Base-by-base conservation (phyloP, 352 stramenopile genomes). In the Globisporangium sylvaticum region DNA sequence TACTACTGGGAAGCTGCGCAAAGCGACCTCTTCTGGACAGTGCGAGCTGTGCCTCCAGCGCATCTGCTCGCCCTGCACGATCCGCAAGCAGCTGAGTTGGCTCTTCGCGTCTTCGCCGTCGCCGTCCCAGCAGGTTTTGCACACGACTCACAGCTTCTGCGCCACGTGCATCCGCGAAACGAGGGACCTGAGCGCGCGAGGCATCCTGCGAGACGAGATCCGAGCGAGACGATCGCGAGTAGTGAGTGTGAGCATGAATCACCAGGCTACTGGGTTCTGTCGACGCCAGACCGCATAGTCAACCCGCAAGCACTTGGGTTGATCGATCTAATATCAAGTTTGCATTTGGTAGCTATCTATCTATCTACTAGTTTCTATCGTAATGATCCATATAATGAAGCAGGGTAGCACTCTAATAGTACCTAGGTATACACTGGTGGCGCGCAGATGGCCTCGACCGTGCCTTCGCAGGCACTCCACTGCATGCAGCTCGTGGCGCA, bases 381-480 rank as follows among this genome's bases (percentile, higher is more conserved):
- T 39, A 39, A 15, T 4, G 8, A 39, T 39, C 9, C 32, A 39
- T 39, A 39, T 10, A 42, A 42, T 15, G 10, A 42, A 42, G 34
- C 10, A 42, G 31, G 31, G 31, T 34, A 42, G 14, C 15, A 46
- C 14, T 46, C 0, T 42, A 15, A 10, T 22, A 48, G 15, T 48
- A 29, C 18, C 9, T 46, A 60, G 12, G 14, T 48, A 48, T 48
- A 48, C 14, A 48, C 15, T 48, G 18, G 39, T 9, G 29, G 54
- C 7, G 15, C 20, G 27, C 54, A 60, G 54, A 90, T 76, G 9
- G 79, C 72, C 20, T 88, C 76, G 7, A 79, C 71, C 3, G 69
- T 68, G 14, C 84, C 84, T 1, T 63, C 54, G 44, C 84, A 92
- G 3, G 54, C 77, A 7, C 75, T 76, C 73, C 73, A 84, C 1